Percentiles rank a stretch among this genome's conserved stretches.
These are phyloP conservation scores for Stipa capillata DNA, from an alignment of 176 grass and related monocot species.

Conservation along the genomic window DNA sequence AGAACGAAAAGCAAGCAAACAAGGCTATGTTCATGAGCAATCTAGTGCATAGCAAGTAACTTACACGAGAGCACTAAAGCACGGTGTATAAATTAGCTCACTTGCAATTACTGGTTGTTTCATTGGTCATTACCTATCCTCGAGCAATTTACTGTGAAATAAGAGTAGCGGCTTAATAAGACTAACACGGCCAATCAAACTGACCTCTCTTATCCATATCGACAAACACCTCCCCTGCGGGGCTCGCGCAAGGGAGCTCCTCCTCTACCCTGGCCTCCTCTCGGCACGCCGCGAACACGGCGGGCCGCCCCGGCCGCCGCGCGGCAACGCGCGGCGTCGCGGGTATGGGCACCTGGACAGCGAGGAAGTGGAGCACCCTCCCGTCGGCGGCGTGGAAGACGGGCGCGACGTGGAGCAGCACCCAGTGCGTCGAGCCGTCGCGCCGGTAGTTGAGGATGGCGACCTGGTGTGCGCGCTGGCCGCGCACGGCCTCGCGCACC, in stretches of 20 bases:
- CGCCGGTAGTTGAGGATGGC: conserved; percentile 70
- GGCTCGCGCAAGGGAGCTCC: conserved; percentile 35
- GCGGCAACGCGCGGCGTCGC: not conserved
- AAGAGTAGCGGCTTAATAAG: not conserved
- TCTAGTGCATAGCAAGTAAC: not conserved
- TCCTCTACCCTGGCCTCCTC: conserved; percentile 52
- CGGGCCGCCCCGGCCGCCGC: not conserved
- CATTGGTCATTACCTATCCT: not conserved
- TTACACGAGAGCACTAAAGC: not conserved
- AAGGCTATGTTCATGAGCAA: not conserved
- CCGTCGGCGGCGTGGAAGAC: conserved; percentile 62
- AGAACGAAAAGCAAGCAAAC: not conserved
- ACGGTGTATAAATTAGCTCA: not conserved
- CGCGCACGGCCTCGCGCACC: conserved; percentile 68
- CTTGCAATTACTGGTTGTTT: not conserved
- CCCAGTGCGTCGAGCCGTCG: conserved; percentile 74
- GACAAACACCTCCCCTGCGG: conserved; percentile 43
- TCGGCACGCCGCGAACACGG: conserved; percentile 42
- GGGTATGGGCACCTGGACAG: conserved; percentile 74
- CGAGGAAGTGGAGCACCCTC: conserved; percentile 73
- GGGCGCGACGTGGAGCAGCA: conserved; percentile 76
- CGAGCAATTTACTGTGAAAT: not conserved
- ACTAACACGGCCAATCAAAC: not conserved
- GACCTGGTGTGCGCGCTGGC: conserved; percentile 46
- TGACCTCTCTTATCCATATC: conserved; percentile 68